Base-by-base conservation (phyloP, 202 grass and related monocot genomes). In the Zoysia matrella region DNA sequence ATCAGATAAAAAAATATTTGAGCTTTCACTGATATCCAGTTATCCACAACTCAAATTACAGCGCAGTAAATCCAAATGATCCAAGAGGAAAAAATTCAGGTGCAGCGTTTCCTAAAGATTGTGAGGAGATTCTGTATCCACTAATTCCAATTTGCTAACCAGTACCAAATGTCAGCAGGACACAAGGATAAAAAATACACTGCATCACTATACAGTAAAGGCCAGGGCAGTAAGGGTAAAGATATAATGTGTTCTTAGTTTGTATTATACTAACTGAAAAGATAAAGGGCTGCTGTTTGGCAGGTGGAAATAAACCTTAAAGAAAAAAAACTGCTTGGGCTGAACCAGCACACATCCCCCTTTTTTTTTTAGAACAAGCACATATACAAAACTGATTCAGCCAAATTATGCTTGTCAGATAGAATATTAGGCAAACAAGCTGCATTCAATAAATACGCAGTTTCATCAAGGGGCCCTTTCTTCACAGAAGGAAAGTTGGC, bases 271-370 rank as follows among this genome's bases (percentile, higher is more conserved):
- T 67, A 82, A 56, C 47, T 52, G 16, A 0, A 49, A 7, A 50
- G 8, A 57, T 80, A 44, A 9, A 56, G 40, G 18, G 39, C 47
- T 40, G 47, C 16, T 64, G 63, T 72, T 72, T 47, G 22, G 6
- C 50, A 73, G 7, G 45, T 65, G 49, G 54, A 71, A 84, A 69
- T 70, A 54, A 10, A 60, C 7, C 75, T 53, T 53, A 63, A 40
- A 36, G 30, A 74, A 44, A 4, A 71, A 83, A 68, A 48, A 60
- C 44, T 49, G 16, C 1, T 9, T 53, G 47, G 40, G 12, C 8
- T 75, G 47, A 52, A 80, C 3, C 64, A 42, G 64, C 53, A 15
- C 64, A 64, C 60, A 54, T 66, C 40, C 18, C 30, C 30, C 30
- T 36, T 36, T 36, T 36, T 22, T 36, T 36, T 36, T 36, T 36